Evolutionary conservation across 1,284 basidiomycete genomes (phyloP).

Genomic region (Trichosporon sp.): DNA sequence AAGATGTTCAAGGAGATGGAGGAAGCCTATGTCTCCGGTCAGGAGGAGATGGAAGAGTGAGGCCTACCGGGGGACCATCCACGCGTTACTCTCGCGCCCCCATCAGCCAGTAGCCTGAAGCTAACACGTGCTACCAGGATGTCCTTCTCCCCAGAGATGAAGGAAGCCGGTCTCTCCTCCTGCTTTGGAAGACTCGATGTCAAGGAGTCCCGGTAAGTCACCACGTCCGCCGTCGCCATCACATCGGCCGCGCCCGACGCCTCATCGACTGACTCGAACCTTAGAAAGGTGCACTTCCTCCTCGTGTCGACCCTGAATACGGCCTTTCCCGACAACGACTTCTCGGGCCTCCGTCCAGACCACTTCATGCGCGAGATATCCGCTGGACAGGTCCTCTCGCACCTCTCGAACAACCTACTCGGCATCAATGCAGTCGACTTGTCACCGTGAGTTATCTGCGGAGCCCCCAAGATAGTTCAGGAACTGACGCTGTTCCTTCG

Average conservation of each 20-base stretch:
- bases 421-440: slow-evolving; percentile 25
- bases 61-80: slow-evolving; percentile 8
- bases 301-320: slow-evolving; percentile 95
- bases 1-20: slow-evolving; percentile 91
- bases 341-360: slow-evolving; percentile 83
- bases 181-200: slow-evolving; percentile 50
- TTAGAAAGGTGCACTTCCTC: slow-evolving; percentile 55
- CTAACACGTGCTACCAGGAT: slow-evolving; percentile 25
- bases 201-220: slow-evolving; percentile 45
- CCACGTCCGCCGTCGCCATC: not conserved
- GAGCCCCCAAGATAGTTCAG: slow-evolving; percentile 13
- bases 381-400: slow-evolving; percentile 51
- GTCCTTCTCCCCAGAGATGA: slow-evolving; percentile 50
- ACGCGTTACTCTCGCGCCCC: not conserved
- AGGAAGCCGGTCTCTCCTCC: slow-evolving; percentile 43
- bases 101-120: not conserved
- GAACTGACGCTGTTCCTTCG: slow-evolving; percentile 4
- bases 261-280: not conserved
- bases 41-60: slow-evolving; percentile 49
- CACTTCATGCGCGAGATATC: slow-evolving; percentile 83
- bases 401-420: slow-evolving; percentile 32
- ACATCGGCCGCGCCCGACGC: slow-evolving; percentile 2
- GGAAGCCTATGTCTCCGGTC: slow-evolving; percentile 61
- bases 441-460: slow-evolving; percentile 27
- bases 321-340: slow-evolving; percentile 96